phyloP scores from a whole-genome alignment of 768 basidiomycete genomes.

The Royoungia palumana region DNA sequence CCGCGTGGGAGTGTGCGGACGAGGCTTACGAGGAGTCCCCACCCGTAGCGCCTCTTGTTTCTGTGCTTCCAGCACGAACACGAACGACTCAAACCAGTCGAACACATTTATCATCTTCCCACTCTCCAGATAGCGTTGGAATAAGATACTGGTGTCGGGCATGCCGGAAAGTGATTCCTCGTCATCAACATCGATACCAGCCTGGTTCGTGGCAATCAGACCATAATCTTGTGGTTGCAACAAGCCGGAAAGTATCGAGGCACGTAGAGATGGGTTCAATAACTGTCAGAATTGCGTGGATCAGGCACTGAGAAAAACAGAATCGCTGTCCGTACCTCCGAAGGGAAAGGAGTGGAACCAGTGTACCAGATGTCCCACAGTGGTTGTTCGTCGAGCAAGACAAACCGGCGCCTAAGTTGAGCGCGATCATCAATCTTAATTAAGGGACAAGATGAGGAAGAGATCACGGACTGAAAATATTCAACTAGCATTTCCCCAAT shows the following conservation, averaged over 20 bases:
- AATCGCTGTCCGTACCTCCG: slow-evolving; percentile 46
- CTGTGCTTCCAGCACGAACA: slow-evolving; percentile 61
- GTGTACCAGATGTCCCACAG: slow-evolving; percentile 79
- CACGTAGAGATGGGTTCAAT: slow-evolving; percentile 66
- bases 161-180: slow-evolving; percentile 45
- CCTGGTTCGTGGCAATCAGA: slow-evolving; percentile 1
- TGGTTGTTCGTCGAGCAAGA: slow-evolving; percentile 45
- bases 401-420: slow-evolving; percentile 38
- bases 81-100: slow-evolving; percentile 85
- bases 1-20: slow-evolving; percentile 17
- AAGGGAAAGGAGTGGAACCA: slow-evolving; percentile 58
- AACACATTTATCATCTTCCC: slow-evolving; percentile 83
- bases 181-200: slow-evolving; percentile 20
- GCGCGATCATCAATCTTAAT: not conserved
- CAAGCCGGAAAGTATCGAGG: slow-evolving; percentile 58
- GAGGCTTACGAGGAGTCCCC: not conserved
- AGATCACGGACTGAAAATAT: slow-evolving; percentile 46
- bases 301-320: not conserved
- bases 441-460: not conserved
- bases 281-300: slow-evolving; percentile 38
- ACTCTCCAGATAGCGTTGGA: slow-evolving; percentile 72
- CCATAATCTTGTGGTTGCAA: slow-evolving; percentile 53
- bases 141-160: slow-evolving; percentile 75
- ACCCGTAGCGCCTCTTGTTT: slow-evolving; percentile 8
- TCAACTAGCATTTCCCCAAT: slow-evolving; percentile 49